Conservation (phyloP, 345 rosid genomes). For the Jatropha curcas region DNA sequence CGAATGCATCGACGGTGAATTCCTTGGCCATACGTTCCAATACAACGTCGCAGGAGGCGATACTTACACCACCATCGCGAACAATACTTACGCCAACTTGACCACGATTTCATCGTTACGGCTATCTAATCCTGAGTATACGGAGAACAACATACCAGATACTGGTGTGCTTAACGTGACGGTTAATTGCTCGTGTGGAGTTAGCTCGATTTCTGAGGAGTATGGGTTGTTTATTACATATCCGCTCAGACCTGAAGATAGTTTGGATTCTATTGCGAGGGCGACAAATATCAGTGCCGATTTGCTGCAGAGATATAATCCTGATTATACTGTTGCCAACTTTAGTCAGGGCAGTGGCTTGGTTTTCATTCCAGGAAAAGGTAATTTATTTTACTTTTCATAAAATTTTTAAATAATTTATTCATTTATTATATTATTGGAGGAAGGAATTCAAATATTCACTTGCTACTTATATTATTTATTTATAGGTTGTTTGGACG, state of each 20-base stretch:
- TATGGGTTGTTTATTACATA: slow-evolving; percentile 69
- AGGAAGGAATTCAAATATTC: too few relatives aligned
- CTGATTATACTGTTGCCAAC: slow-evolving; percentile 44
- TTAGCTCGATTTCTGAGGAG: slow-evolving; percentile 38
- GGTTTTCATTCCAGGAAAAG: slow-evolving; percentile 69
- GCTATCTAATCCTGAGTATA: slow-evolving; percentile 36
- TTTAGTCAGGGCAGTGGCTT: slow-evolving; percentile 61
- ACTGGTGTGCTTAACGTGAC: slow-evolving; percentile 44
- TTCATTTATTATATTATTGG: not conserved
- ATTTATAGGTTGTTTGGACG: too few relatives aligned
- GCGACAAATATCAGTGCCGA: slow-evolving; percentile 31
- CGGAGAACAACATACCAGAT: slow-evolving; percentile 36
- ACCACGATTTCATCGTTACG: slow-evolving; percentile 43
- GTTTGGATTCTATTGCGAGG: slow-evolving; percentile 41
- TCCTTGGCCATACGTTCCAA: slow-evolving; percentile 53
- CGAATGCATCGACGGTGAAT: slow-evolving; percentile 47
- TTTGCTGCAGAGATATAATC: slow-evolving; percentile 59
- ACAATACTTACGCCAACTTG: slow-evolving; percentile 37
- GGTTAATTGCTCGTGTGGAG: slow-evolving; percentile 75
- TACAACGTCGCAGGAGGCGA: slow-evolving; percentile 23
- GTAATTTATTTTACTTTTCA: slow-evolving; percentile 20
- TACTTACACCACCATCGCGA: slow-evolving; percentile 37
- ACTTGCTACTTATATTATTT: too few relatives aligned
- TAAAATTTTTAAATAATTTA: not conserved
- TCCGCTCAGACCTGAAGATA: slow-evolving; percentile 62